Conservation (phyloP, 306 rosid genomes). For the Cucumis melo region DNA sequence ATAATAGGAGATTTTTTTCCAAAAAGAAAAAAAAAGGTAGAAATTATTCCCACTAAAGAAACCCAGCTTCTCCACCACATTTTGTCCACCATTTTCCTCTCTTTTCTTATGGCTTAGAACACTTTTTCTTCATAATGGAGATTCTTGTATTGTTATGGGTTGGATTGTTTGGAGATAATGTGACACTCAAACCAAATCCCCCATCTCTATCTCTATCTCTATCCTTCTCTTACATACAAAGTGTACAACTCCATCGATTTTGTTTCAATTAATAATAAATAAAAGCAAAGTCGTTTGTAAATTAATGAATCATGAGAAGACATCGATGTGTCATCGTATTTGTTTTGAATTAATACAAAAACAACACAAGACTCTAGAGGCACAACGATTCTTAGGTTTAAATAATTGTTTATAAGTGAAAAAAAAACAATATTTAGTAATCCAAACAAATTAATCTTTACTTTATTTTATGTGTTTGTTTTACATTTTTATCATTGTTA, state of each 20-base stretch:
- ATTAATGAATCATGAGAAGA: neutral
- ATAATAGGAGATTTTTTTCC: neutral
- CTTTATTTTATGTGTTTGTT: neutral
- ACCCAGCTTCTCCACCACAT: slow-evolving; percentile 4
- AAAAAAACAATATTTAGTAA: no score
- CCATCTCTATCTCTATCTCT: neutral
- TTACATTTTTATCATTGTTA: neutral
- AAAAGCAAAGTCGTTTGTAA: neutral
- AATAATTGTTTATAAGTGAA: no score
- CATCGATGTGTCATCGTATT: neutral
- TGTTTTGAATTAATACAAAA: neutral
- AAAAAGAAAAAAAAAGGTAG: neutral
- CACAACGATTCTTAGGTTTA: no score
- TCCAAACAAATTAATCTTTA: no score
- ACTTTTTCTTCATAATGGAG: neutral
- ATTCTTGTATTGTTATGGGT: neutral
- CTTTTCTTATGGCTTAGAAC: neutral
- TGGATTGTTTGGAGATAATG: neutral
- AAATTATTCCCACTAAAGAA: slow-evolving; percentile 1
- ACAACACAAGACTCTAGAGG: neutral
- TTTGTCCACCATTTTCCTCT: slow-evolving; percentile 1
- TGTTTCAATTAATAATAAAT: neutral
- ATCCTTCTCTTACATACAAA: neutral
- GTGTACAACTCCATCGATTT: neutral
- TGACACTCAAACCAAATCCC: neutral